These are phyloP conservation scores for Colletotrichum sp. DNA, from an alignment of 2,329 filamentous ascomycete species.

Conservation along the genomic window DNA sequence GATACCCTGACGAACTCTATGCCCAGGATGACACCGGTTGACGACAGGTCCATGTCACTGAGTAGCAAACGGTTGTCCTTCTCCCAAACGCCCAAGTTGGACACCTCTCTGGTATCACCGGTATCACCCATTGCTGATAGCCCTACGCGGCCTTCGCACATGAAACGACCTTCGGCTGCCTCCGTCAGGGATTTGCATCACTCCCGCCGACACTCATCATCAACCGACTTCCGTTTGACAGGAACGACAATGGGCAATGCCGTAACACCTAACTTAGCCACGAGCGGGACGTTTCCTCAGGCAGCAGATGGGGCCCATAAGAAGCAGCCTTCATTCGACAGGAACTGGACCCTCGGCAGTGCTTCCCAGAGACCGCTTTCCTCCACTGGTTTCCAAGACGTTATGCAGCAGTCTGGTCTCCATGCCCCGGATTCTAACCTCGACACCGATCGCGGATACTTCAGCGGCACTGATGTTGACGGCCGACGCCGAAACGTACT, in stretches of 20 bases:
- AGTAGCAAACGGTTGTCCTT: constrained; percentile 55
- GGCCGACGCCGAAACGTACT: constrained; percentile 77
- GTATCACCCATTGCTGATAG: constrained; percentile 49
- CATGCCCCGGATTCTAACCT: constrained; percentile 52
- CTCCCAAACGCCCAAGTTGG: constrained; percentile 55
- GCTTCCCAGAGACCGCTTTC: constrained; percentile 56
- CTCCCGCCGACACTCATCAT: constrained; percentile 83
- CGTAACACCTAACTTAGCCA: constrained; percentile 46
- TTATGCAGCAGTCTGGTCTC: constrained; percentile 37
- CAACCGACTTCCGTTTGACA: constrained; percentile 68
- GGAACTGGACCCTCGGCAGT: constrained; percentile 70
- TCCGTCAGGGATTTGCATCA: constrained; percentile 84
- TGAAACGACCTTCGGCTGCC: constrained; percentile 76
- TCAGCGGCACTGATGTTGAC: constrained; percentile 87
- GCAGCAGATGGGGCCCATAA: constrained; percentile 52
- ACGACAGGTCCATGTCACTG: constrained; percentile 51
- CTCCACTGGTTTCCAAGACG: constrained; percentile 55
- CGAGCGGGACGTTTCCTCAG: constrained; percentile 48
- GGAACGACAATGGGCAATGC: constrained; percentile 36
- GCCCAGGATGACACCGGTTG: constrained; percentile 45
- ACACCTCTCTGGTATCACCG: constrained; percentile 46
- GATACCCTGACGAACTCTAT: constrained; percentile 59
- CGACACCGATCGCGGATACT: constrained; percentile 88
- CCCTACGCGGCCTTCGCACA: constrained; percentile 53
- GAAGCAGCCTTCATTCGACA: constrained; percentile 73